Percentiles rank a stretch among this genome's conserved stretches.
Evolutionary conservation across 305 asterid genomes (phyloP).

Genomic region (Fraxinus ornus): DNA sequence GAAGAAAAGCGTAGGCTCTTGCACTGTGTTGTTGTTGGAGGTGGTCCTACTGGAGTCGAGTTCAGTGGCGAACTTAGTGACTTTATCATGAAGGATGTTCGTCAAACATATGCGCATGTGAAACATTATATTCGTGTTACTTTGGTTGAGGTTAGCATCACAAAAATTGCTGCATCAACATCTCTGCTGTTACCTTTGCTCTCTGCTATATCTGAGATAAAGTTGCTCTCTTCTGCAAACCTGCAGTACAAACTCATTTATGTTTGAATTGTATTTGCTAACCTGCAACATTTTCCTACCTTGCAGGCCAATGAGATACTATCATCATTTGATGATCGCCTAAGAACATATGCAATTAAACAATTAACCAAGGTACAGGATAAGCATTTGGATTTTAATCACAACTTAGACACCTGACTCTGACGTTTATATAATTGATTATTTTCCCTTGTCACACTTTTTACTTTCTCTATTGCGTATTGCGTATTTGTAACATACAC

Average conservation of each 20-base stretch:
- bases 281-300: slow-evolving; percentile 5
- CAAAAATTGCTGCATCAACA: slow-evolving; percentile 1
- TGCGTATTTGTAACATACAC: background rate
- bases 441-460: background rate
- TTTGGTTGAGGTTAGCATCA: slow-evolving; percentile 71
- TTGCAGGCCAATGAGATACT: slow-evolving; percentile 91
- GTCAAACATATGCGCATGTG: slow-evolving; percentile 79
- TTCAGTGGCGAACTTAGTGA: slow-evolving; percentile 98
- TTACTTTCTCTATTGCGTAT: background rate
- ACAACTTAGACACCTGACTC: background rate
- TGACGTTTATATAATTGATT: background rate
- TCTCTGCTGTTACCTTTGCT: slow-evolving; percentile 14
- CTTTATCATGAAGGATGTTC: slow-evolving; percentile 84
- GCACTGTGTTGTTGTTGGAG: slow-evolving; percentile 96
- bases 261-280: slow-evolving; percentile 14
- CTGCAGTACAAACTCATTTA: slow-evolving; percentile 14
- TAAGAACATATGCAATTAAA: slow-evolving; percentile 73
- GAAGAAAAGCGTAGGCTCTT: slow-evolving; percentile 86
- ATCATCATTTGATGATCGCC: slow-evolving; percentile 95
- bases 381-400: slow-evolving; percentile 15
- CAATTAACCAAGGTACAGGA: slow-evolving; percentile 66
- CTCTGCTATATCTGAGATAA: slow-evolving; percentile 7
- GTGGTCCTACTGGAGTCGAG: slow-evolving; percentile 98
- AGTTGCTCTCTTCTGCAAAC: slow-evolving; percentile 1
- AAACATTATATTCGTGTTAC: slow-evolving; percentile 88